Conservation (phyloP, 495 filamentous ascomycete species). For the Hyaloscypha bicolor region DNA sequence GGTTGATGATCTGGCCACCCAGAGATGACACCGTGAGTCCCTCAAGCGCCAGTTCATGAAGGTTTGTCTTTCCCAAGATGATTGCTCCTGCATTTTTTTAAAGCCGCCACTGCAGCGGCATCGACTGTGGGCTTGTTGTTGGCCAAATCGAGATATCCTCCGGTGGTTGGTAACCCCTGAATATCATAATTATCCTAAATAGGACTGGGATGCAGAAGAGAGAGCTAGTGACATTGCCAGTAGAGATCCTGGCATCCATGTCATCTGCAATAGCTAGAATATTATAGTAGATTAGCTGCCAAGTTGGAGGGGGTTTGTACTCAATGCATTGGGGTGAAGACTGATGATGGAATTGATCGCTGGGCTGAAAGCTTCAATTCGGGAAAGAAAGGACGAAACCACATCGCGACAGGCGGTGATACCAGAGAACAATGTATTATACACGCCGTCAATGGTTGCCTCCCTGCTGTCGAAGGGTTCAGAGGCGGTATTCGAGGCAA, state of each 20-base stretch:
- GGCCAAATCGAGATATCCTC: constrained; percentile 49
- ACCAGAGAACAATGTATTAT: constrained; percentile 50
- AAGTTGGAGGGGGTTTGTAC: no score
- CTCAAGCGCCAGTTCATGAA: constrained; percentile 65
- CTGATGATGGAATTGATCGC: constrained; percentile 58
- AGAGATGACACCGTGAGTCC: constrained; percentile 61
- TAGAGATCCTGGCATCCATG: constrained; percentile 45
- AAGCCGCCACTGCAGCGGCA: constrained; percentile 50
- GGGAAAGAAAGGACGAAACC: constrained; percentile 53
- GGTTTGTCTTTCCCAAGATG: constrained; percentile 67
- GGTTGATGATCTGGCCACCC: constrained; percentile 64
- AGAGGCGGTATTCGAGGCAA: not conserved
- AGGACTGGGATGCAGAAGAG: constrained; percentile 62
- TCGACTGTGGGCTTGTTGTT: constrained; percentile 46
- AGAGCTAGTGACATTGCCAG: constrained; percentile 46
- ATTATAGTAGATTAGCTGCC: no score
- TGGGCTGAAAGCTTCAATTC: constrained; percentile 58
- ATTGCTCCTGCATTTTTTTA: constrained; percentile 60
- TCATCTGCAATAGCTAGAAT: constrained; percentile 45
- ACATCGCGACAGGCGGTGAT: constrained; percentile 53
- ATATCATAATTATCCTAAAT: constrained; percentile 65
- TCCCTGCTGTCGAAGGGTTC: constrained; percentile 51
- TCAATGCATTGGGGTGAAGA: constrained; percentile 49
- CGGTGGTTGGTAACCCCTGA: constrained; percentile 54
- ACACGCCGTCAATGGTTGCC: constrained; percentile 56